Percentiles rank a stretch among this genome's conserved stretches.
Conservation (phyloP, 345 rosid genomes). For the Dipteronia dyeriana region DNA sequence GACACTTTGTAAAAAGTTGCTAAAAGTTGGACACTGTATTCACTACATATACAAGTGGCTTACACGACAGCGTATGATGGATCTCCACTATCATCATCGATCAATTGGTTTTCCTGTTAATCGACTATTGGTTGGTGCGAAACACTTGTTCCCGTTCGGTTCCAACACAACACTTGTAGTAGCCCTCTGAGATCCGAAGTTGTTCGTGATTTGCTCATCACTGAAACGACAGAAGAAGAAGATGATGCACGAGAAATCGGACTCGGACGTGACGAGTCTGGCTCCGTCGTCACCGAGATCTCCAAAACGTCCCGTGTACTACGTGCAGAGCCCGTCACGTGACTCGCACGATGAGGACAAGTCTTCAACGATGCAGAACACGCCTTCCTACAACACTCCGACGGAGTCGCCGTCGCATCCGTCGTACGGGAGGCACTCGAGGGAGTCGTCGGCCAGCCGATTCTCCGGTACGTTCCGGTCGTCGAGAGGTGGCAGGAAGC, state of each 20-base stretch:
- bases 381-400: slow-evolving; percentile 59
- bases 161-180: slow-evolving; percentile 24
- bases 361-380: slow-evolving; percentile 67
- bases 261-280: slow-evolving; percentile 68
- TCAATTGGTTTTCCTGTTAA: background rate
- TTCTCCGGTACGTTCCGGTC: slow-evolving; percentile 54
- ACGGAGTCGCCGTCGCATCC: slow-evolving; percentile 82
- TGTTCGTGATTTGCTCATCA: background rate
- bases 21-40: background rate
- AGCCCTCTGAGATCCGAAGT: background rate
- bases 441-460: slow-evolving; percentile 63
- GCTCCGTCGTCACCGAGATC: slow-evolving; percentile 78
- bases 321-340: slow-evolving; percentile 79
- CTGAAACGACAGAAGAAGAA: background rate
- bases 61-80: background rate
- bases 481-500: slow-evolving; percentile 46
- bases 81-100: too few species aligned
- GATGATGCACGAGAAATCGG: slow-evolving; percentile 60
- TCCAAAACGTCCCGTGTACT: slow-evolving; percentile 67
- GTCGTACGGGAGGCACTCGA: slow-evolving; percentile 61
- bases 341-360: slow-evolving; percentile 87
- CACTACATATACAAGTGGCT: too few species aligned
- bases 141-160: slow-evolving; percentile 11
- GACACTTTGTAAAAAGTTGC: too few species aligned
- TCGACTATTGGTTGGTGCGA: background rate